Conservation (phyloP, 257 asterid species). For the Gentiana macrophylla region DNA sequence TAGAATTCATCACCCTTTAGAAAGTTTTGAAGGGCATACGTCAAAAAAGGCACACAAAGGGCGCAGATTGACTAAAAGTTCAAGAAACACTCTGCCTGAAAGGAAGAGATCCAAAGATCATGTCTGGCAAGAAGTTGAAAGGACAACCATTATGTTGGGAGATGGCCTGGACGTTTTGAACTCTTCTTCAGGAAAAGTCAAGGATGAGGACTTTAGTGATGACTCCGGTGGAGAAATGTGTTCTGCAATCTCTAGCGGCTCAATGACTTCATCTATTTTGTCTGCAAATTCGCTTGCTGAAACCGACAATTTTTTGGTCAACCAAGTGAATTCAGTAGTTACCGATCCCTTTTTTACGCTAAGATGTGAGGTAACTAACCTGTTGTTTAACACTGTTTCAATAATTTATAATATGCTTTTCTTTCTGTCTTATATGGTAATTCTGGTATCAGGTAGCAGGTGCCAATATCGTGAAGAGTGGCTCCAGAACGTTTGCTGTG, state of each 20-base stretch:
- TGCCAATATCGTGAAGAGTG: conserved; percentile 92
- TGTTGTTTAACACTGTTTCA: conserved; percentile 5
- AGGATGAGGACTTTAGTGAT: conserved; percentile 57
- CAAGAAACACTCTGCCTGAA: conserved; percentile 37
- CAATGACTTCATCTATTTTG: conserved; percentile 61
- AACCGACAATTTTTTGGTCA: conserved; percentile 44
- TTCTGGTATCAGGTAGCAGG: conserved; percentile 61
- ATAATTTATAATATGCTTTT: background rate
- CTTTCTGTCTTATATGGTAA: conserved; percentile 16
- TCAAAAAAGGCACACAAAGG: conserved; percentile 40
- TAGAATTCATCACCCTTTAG: conserved; percentile 92
- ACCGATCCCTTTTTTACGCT: conserved; percentile 59
- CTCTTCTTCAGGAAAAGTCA: conserved; percentile 29
- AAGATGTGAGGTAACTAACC: conserved; percentile 75
- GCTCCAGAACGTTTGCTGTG: conserved; percentile 76
- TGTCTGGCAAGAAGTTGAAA: conserved; percentile 77
- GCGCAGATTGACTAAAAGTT: conserved; percentile 33
- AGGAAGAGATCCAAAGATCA: conserved; percentile 62
- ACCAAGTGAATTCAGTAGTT: conserved; percentile 46
- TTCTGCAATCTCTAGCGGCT: conserved; percentile 50
- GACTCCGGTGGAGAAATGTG: conserved; percentile 64
- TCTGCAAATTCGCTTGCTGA: conserved; percentile 56
- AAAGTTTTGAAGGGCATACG: conserved; percentile 45
- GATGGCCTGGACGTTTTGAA: conserved; percentile 63
- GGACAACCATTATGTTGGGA: conserved; percentile 63